Conservation (phyloP, 1,284 basidiomycete genomes). For the Papiliotrema fonsecae region DNA sequence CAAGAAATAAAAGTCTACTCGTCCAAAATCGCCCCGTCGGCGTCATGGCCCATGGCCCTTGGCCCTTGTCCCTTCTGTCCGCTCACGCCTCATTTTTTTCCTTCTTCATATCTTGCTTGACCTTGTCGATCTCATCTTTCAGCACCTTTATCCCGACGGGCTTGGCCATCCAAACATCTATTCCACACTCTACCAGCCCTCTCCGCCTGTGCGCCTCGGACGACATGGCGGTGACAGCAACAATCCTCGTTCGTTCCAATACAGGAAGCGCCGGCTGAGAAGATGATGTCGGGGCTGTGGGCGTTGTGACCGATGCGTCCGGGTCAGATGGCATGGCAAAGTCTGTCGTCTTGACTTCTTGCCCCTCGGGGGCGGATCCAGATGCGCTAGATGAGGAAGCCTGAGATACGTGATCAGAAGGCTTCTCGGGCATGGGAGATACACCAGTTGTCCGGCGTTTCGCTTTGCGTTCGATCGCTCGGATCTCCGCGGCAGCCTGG, state of each 20-base stretch:
- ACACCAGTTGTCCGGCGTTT: background rate
- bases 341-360: background rate
- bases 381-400: background rate
- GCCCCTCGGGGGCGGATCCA: background rate
- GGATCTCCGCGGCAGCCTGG: slow-evolving; percentile 25
- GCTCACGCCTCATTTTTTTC: background rate
- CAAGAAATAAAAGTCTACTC: too few relatives aligned
- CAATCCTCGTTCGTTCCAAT: slow-evolving; percentile 8
- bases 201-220: slow-evolving; percentile 16
- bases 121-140: slow-evolving; percentile 13
- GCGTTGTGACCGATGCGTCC: background rate
- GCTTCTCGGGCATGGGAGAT: background rate
- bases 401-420: too few relatives aligned
- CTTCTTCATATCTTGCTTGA: slow-evolving; percentile 1
- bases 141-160: slow-evolving; percentile 15
- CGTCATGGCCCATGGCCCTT: background rate
- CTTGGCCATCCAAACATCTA: slow-evolving; percentile 24
- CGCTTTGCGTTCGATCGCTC: slow-evolving; percentile 17
- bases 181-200: slow-evolving; percentile 25
- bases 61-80: background rate
- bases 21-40: too few relatives aligned
- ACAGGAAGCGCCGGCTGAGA: too few relatives aligned
- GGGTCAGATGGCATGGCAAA: background rate
- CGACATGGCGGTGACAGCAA: slow-evolving; percentile 28
- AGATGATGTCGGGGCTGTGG: background rate